phyloP scores from a whole-genome alignment of 2,329 filamentous ascomycete species.

The Pestalotiopsis fici region DNA sequence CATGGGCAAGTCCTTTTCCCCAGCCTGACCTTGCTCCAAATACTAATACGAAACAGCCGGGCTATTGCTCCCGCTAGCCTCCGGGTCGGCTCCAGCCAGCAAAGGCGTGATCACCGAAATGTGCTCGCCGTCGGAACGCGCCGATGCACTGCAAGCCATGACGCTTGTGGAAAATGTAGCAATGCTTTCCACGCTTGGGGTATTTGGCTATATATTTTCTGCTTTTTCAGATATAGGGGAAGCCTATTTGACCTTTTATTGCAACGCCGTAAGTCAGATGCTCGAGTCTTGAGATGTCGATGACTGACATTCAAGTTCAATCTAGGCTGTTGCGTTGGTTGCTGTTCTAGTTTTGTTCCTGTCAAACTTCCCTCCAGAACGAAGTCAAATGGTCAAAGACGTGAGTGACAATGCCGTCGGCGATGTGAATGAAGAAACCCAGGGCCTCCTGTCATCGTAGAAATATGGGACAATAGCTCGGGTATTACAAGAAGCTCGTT shows the following conservation, averaged over 20 bases:
- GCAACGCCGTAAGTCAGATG: not conserved
- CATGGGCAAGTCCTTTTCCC: not conserved
- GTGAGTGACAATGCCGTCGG: not conserved
- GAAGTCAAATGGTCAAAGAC: not conserved
- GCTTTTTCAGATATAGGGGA: not conserved
- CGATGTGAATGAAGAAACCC: not conserved
- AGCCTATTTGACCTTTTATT: not conserved
- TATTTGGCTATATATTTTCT: not conserved
- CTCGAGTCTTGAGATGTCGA: not conserved
- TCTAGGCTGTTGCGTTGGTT: not conserved
- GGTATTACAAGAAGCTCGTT: too few relatives aligned
- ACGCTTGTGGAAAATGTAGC: conserved; percentile 22
- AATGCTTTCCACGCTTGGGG: conserved; percentile 16
- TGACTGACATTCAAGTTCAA: not conserved
- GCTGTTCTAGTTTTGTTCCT: not conserved
- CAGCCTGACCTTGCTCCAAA: not conserved
- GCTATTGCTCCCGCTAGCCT: conserved; percentile 22
- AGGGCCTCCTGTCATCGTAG: too few relatives aligned
- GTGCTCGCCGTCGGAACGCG: conserved; percentile 18
- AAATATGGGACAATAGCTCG: too few relatives aligned
- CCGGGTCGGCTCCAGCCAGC: conserved; percentile 22
- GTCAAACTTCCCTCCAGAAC: not conserved
- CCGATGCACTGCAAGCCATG: conserved; percentile 24
- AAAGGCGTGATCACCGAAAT: conserved; percentile 25
- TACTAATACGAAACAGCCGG: not conserved